Percentiles rank a stretch among this genome's conserved stretches.
phyloP scores from a whole-genome alignment of 2,329 filamentous ascomycete genomes.

The Didymella glomerata region DNA sequence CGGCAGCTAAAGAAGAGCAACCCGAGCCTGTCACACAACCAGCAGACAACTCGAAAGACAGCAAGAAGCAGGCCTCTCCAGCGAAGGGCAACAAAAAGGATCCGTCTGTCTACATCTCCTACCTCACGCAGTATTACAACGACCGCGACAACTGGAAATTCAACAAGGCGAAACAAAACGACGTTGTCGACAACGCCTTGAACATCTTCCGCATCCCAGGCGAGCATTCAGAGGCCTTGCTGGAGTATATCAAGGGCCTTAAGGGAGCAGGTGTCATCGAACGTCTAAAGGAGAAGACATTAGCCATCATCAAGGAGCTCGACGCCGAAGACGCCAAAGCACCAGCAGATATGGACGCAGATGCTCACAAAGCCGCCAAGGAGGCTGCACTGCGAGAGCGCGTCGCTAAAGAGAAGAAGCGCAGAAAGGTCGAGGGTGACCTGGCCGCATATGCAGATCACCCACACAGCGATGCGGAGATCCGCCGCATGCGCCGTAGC shows the following conservation, averaged over 20 bases:
- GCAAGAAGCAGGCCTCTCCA: slow-evolving; percentile 6
- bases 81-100: slow-evolving; percentile 54
- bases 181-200: slow-evolving; percentile 84
- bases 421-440: slow-evolving; percentile 43
- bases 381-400: slow-evolving; percentile 49
- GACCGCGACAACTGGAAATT: slow-evolving; percentile 85
- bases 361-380: slow-evolving; percentile 48
- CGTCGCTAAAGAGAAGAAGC: slow-evolving; percentile 43
- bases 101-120: slow-evolving; percentile 73
- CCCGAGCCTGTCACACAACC: slow-evolving; percentile 4
- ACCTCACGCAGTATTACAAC: slow-evolving; percentile 78
- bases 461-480: slow-evolving; percentile 39
- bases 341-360: slow-evolving; percentile 45
- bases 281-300: slow-evolving; percentile 72
- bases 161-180: slow-evolving; percentile 90
- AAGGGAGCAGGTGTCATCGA: slow-evolving; percentile 75
- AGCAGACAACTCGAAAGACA: slow-evolving; percentile 7
- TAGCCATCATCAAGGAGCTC: slow-evolving; percentile 65
- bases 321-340: slow-evolving; percentile 48
- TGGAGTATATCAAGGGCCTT: slow-evolving; percentile 80
- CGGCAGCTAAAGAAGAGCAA: slow-evolving; percentile 16
- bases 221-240: slow-evolving; percentile 72
- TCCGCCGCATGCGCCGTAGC: slow-evolving; percentile 46
- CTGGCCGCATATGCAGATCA: slow-evolving; percentile 37
- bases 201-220: slow-evolving; percentile 75